Conservation (phyloP, 1,139 yeast species). For the Lodderomyces theae region DNA sequence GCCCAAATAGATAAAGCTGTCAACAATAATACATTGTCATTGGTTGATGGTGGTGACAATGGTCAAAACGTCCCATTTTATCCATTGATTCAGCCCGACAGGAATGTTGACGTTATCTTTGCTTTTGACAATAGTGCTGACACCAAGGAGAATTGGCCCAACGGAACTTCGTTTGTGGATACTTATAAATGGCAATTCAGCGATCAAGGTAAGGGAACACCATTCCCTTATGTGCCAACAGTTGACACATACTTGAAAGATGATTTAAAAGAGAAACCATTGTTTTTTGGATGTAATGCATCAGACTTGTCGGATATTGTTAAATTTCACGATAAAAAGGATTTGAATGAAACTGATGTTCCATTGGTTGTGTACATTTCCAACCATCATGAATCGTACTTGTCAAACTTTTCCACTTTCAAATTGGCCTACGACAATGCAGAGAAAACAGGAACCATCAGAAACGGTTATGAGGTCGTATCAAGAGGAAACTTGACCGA, state of each 20-base stretch:
- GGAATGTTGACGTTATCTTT: conserved; percentile 72
- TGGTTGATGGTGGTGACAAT: conserved; percentile 91
- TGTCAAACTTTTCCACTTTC: conserved; percentile 38
- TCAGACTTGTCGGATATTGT: conserved; percentile 26
- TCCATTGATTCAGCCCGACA: conserved; percentile 68
- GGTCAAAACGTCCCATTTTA: conserved; percentile 72
- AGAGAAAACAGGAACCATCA: conserved; percentile 30
- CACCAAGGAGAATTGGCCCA: conserved; percentile 66
- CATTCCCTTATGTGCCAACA: conserved; percentile 42
- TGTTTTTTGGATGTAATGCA: conserved; percentile 44
- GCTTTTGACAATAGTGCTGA: conserved; percentile 89
- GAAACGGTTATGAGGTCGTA: conserved; percentile 40
- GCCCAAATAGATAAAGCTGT: conserved; percentile 24
- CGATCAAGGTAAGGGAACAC: conserved; percentile 38
- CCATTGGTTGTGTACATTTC: conserved; percentile 41
- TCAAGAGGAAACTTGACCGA: conserved; percentile 33
- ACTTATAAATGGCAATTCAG: conserved; percentile 52
- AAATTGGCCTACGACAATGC: conserved; percentile 38
- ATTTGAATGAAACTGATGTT: conserved; percentile 30
- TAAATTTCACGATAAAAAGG: conserved; percentile 23
- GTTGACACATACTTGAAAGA: conserved; percentile 26
- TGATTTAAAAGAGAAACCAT: conserved; percentile 30
- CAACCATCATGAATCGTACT: conserved; percentile 28
- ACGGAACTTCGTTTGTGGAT: conserved; percentile 65
- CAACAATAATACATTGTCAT: conserved; percentile 44